Evolutionary conservation across 2,329 filamentous ascomycete species (phyloP).

Genomic region (Sporothrix mexicana): DNA sequence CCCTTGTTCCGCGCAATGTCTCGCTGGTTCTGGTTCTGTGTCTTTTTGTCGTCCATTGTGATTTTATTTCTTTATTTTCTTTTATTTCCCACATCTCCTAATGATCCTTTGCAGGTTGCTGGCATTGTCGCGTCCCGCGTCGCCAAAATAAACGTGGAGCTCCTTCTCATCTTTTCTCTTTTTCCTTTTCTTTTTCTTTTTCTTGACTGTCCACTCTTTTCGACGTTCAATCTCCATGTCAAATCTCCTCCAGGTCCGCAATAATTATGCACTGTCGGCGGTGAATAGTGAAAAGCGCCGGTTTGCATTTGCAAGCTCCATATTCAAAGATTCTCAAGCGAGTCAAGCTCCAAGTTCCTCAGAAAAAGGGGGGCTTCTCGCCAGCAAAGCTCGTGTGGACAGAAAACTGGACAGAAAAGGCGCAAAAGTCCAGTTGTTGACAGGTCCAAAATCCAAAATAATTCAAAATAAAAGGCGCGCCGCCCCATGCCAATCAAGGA

Average conservation of each 20-base stretch:
- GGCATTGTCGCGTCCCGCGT: slow-evolving; percentile 24
- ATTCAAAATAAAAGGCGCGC: slow-evolving; percentile 6
- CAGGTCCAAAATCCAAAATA: slow-evolving; percentile 1
- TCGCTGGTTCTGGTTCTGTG: background rate
- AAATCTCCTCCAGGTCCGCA: slow-evolving; percentile 23
- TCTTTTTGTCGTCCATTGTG: background rate
- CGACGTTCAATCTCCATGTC: slow-evolving; percentile 1
- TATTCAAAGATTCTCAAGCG: background rate
- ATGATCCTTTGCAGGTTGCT: slow-evolving; percentile 3
- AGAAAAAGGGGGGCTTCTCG: background rate
- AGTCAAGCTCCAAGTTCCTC: too few species aligned
- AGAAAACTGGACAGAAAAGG: background rate
- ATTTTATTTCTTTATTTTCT: background rate
- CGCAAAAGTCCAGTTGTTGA: background rate
- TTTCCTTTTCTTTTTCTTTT: background rate
- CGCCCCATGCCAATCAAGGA: slow-evolving; percentile 25
- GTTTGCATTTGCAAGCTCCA: slow-evolving; percentile 2
- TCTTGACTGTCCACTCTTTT: background rate
- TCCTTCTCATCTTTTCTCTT: slow-evolving; percentile 1
- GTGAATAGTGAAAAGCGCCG: background rate
- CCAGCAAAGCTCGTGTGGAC: background rate
- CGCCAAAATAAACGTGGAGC: slow-evolving; percentile 1
- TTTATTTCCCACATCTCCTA: background rate
- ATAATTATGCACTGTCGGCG: slow-evolving; percentile 13
- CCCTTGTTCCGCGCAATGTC: slow-evolving; percentile 23